Evolutionary conservation across 495 filamentous ascomycete genomes (phyloP), one percentile per base, ranked within the genome.

Genomic region (Trichoderma virens): DNA sequence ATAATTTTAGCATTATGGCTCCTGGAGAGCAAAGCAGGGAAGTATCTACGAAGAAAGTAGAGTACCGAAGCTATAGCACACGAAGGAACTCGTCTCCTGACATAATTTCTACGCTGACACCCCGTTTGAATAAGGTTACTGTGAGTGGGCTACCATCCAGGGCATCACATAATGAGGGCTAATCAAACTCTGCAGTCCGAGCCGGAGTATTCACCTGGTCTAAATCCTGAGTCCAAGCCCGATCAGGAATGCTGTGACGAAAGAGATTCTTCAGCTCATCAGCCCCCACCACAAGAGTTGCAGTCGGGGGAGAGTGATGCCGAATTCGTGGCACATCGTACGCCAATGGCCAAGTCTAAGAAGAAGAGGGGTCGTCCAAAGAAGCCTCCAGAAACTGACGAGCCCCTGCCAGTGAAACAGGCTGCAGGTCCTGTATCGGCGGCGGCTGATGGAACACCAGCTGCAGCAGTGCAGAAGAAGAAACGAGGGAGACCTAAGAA

Each of bases 361-460:
- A 59, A 59, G 32, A 64, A 64, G 51, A 51, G 63, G 9, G 63
- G 63, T 31, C 63, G 63, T 5, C 63, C 63, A 4, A 64, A 38
- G 32, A 64, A 64, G 51, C 25, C 18, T 16, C 45, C 16, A 13
- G 27, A 64, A 60, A 30, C 23, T 56, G 25, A 56, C 25, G 16
- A 51, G 25, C 20, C 45, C 18, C 31, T 23, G 28, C 23, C 62
- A 16, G 13, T 34, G 25, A 32, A 35, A 25, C 16, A 4, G 5
- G 30, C 35, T 34, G 31, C 8, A 27, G 30, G n/a, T 14, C 45
- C 63, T 59, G 18, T 20, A 14, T 20, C 41, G 30, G 8, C 30
- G 18, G 27, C 51, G 14, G 20, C 11, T 39, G 51, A 35, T 23
- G 51, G 13, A 30, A 51, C 28, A 16, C 28, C 31, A 25, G 30